A percentile compares a stretch with the other conserved stretches of the same genome.
These are phyloP conservation scores for Microdochium nivale DNA, from an alignment of 2,329 filamentous ascomycete species.

Conservation along the genomic window DNA sequence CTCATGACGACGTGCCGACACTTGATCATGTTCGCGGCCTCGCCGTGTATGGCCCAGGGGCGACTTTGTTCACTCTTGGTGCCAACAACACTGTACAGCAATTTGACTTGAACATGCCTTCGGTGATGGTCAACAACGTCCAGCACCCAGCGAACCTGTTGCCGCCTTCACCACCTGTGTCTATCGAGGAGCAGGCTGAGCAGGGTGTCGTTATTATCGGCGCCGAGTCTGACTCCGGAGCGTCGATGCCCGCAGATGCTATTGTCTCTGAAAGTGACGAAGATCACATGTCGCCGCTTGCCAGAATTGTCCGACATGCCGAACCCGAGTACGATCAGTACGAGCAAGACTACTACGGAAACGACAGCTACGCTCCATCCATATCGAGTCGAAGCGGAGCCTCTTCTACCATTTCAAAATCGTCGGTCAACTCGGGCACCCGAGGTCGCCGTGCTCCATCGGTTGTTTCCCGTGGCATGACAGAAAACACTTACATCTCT, in stretches of 20 bases:
- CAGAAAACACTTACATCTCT: slow-evolving; percentile 62
- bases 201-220: slow-evolving; percentile 39
- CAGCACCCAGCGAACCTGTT: slow-evolving; percentile 75
- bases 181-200: slow-evolving; percentile 61
- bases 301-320: slow-evolving; percentile 65
- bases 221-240: slow-evolving; percentile 40
- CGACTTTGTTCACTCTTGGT: slow-evolving; percentile 85
- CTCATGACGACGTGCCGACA: slow-evolving; percentile 80
- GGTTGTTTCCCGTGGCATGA: slow-evolving; percentile 42
- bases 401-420: slow-evolving; percentile 45
- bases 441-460: slow-evolving; percentile 41
- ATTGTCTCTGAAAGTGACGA: slow-evolving; percentile 68
- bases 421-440: slow-evolving; percentile 45
- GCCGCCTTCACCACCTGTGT: slow-evolving; percentile 75
- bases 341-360: slow-evolving; percentile 49
- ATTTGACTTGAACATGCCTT: slow-evolving; percentile 81
- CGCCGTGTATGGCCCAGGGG: slow-evolving; percentile 80
- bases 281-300: slow-evolving; percentile 66
- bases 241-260: slow-evolving; percentile 45
- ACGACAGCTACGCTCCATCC: slow-evolving; percentile 46
- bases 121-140: slow-evolving; percentile 74
- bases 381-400: slow-evolving; percentile 52
- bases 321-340: slow-evolving; percentile 52
- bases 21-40: slow-evolving; percentile 73
- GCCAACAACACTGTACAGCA: slow-evolving; percentile 87